A percentile compares a stretch with the other conserved stretches of the same genome.
These are phyloP conservation scores for Vitis rotundifolia DNA, from an alignment of 164 flowering plant genomes.

Conservation along the genomic window DNA sequence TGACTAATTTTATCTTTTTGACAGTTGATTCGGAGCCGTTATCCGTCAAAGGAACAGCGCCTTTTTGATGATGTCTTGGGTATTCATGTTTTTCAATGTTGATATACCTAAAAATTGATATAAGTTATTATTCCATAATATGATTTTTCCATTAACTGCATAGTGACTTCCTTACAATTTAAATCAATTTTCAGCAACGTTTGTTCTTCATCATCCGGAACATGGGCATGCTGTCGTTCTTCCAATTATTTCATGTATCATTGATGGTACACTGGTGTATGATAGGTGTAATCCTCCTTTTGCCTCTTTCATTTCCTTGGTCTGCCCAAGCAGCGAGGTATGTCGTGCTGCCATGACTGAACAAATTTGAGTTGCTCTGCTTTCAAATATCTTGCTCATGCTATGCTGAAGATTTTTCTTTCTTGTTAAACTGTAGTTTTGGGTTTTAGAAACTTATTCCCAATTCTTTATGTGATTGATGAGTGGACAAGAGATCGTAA, in stretches of 20 bases:
- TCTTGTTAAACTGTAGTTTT: not conserved
- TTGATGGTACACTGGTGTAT: conserved; percentile 84
- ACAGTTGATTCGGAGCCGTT: conserved; percentile 78
- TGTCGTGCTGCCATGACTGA: not conserved
- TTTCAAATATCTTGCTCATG: not conserved
- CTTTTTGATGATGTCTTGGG: conserved; percentile 96
- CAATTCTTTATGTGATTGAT: no score
- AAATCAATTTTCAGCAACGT: conserved; percentile 60
- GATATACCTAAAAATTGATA: not conserved
- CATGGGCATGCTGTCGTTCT: conserved; percentile 94
- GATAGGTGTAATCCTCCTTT: conserved; percentile 71
- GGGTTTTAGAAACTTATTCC: no score
- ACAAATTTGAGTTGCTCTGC: not conserved
- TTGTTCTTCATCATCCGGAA: conserved; percentile 99
- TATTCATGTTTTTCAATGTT: conserved; percentile 25
- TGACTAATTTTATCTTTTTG: conserved; percentile 11
- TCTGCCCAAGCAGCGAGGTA: conserved; percentile 90
- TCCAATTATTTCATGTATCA: conserved; percentile 87
- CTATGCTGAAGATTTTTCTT: not conserved
- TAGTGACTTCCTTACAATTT: conserved; percentile 8
- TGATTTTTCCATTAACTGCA: not conserved
- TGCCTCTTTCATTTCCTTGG: conserved; percentile 86
- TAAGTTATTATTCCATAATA: not conserved
- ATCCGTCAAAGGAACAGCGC: conserved; percentile 73
- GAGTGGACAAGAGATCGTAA: no score